These are phyloP conservation scores for Purpureocillium takamizusanense DNA, from an alignment of 2,329 filamentous ascomycete genomes.

Conservation along the genomic window DNA sequence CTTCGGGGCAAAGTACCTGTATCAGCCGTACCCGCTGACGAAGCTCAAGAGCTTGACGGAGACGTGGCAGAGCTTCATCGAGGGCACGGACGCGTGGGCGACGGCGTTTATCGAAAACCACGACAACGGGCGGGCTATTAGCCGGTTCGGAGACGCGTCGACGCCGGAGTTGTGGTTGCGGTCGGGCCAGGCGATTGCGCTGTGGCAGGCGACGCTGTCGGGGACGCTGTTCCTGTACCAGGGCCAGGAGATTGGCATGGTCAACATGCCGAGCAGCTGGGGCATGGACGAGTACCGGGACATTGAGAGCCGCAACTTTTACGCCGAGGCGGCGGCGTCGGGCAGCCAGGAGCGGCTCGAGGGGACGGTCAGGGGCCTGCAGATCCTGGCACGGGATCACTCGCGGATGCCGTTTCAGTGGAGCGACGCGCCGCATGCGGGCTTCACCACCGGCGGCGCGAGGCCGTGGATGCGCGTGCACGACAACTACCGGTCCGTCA, in stretches of 20 bases:
- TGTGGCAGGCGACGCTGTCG: conserved; percentile 38
- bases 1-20: conserved; percentile 37
- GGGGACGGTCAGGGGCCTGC: conserved; percentile 41
- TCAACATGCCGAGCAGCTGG: conserved; percentile 43
- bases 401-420: conserved; percentile 60
- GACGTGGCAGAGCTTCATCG: conserved; percentile 40
- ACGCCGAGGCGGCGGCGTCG: conserved; percentile 30
- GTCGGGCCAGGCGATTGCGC: conserved; percentile 43
- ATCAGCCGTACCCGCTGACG: conserved; percentile 35
- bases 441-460: conserved; percentile 39
- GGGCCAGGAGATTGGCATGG: conserved; percentile 54
- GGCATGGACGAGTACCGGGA: conserved; percentile 43
- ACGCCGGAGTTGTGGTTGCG: conserved; percentile 31
- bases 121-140: conserved; percentile 50
- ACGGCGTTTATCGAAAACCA: conserved; percentile 57
- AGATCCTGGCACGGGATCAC: conserved; percentile 53
- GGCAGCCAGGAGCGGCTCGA: conserved; percentile 25
- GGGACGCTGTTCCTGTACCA: conserved; percentile 51
- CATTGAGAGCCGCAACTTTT: conserved; percentile 44
- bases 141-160: conserved; percentile 35
- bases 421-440: conserved; percentile 46
- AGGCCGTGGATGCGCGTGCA: conserved; percentile 63
- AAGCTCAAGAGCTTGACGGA: conserved; percentile 33
- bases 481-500: conserved; percentile 45
- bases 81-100: conserved; percentile 44